Evolutionary conservation across 208 protist species (phyloP).

Genomic region (Trypanosoma boissoni): DNA sequence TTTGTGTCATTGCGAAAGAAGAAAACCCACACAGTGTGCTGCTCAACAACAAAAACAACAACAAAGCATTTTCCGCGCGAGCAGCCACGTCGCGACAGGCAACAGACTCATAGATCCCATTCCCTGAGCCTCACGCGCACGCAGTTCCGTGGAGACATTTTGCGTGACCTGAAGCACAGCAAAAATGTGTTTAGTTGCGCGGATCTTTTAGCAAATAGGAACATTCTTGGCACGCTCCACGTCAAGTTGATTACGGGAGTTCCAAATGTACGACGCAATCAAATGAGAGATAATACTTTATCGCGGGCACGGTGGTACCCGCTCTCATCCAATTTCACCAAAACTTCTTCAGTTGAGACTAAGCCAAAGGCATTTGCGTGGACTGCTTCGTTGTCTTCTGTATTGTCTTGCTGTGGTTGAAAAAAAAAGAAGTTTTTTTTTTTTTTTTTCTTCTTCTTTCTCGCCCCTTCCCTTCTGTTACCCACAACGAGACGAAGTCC

Average conservation of each 20-base stretch:
- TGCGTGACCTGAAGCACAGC: slow-evolving; percentile 44
- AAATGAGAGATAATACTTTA: slow-evolving; percentile 45
- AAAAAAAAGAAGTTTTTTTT: not conserved
- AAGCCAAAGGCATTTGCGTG: not conserved
- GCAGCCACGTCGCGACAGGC: slow-evolving; percentile 80
- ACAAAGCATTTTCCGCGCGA: slow-evolving; percentile 57
- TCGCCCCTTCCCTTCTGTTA: too few relatives aligned
- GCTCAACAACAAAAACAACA: slow-evolving; percentile 43
- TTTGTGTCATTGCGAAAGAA: slow-evolving; percentile 28
- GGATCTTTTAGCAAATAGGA: slow-evolving; percentile 73
- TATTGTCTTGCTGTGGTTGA: not conserved
- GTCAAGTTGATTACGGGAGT: slow-evolving; percentile 63
- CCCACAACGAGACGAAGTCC: too few relatives aligned
- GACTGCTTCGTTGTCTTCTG: not conserved
- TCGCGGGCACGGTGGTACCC: slow-evolving; percentile 88
- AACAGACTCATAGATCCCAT: slow-evolving; percentile 67
- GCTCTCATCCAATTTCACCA: slow-evolving; percentile 48
- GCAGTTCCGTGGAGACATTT: slow-evolving; percentile 58
- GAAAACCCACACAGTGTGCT: slow-evolving; percentile 59
- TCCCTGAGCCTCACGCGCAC: slow-evolving; percentile 77
- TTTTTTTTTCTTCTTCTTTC: not conserved
- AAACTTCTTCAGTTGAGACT: slow-evolving; percentile 32
- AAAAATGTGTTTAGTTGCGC: slow-evolving; percentile 20
- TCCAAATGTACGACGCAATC: slow-evolving; percentile 79
- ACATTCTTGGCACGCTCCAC: slow-evolving; percentile 82